These are phyloP conservation scores for Roridomyces roridus DNA, from an alignment of 768 basidiomycete species.

Conservation along the genomic window DNA sequence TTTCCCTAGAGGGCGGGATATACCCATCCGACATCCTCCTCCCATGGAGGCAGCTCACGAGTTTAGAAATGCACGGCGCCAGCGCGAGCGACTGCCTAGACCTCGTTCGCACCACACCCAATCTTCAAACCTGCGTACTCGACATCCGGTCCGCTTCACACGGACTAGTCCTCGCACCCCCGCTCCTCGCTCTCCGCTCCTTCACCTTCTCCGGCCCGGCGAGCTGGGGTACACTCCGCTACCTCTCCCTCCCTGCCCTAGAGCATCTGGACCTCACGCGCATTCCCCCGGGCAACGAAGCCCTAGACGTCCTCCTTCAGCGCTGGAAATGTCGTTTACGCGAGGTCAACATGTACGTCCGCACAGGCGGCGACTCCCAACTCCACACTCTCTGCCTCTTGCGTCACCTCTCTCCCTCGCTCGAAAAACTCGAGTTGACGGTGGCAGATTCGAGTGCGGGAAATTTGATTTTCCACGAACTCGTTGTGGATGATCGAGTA, in stretches of 20 bases:
- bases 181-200: not conserved
- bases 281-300: not conserved
- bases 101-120: not conserved
- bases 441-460: not conserved
- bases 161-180: not conserved
- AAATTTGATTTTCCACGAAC: constrained; percentile 1
- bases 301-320: not conserved
- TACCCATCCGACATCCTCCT: constrained; percentile 6
- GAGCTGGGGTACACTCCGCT: constrained; percentile 9
- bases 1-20: constrained; percentile 10
- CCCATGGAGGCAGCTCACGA: constrained; percentile 9
- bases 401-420: not conserved
- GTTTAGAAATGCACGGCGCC: constrained; percentile 8
- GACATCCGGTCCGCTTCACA: constrained; percentile 11
- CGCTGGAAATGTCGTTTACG: constrained; percentile 3
- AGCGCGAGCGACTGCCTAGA: constrained; percentile 9
- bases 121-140: not conserved
- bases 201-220: constrained; percentile 15
- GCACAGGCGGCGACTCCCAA: not conserved
- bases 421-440: not conserved
- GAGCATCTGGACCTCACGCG: constrained; percentile 7
- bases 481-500: not conserved
- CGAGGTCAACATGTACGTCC: constrained; percentile 6
- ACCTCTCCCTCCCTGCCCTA: constrained; percentile 5
- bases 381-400: not conserved